These are phyloP conservation scores for Ophiosphaerella korrae DNA, from an alignment of 2,329 filamentous ascomycete species.

Conservation along the genomic window DNA sequence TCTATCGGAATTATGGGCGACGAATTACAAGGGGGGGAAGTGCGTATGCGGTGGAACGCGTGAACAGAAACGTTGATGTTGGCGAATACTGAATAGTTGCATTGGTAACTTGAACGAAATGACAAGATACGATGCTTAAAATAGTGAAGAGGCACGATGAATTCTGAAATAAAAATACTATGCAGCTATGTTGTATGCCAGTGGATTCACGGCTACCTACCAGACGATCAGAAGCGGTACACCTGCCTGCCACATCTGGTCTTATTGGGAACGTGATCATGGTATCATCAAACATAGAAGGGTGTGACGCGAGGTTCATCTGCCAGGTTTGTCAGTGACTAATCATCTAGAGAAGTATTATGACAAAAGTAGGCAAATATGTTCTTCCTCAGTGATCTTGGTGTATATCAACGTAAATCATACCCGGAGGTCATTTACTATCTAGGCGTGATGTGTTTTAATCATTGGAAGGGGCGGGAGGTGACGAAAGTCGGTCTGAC, in stretches of 20 bases:
- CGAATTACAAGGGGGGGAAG: conserved; percentile 33
- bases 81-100: neutral
- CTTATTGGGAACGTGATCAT: neutral
- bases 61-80: neutral
- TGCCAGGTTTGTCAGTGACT: conserved; percentile 30
- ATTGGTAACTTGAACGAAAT: no score
- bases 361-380: conserved; percentile 16
- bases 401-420: conserved; percentile 63
- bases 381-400: conserved; percentile 69
- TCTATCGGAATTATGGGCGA: conserved; percentile 42
- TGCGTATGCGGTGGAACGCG: neutral
- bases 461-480: conserved; percentile 62
- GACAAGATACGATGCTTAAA: no score
- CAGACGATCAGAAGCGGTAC: no score
- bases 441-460: conserved; percentile 66
- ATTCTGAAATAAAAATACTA: no score
- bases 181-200: no score
- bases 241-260: no score
- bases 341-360: conserved; percentile 4
- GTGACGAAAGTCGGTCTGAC: conserved; percentile 3
- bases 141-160: no score
- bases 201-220: no score
- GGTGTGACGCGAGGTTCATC: neutral
- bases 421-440: conserved; percentile 66
- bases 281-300: neutral